These are phyloP conservation scores for Aspergillus indologenus DNA, from an alignment of 495 filamentous ascomycete species.

Conservation along the genomic window DNA sequence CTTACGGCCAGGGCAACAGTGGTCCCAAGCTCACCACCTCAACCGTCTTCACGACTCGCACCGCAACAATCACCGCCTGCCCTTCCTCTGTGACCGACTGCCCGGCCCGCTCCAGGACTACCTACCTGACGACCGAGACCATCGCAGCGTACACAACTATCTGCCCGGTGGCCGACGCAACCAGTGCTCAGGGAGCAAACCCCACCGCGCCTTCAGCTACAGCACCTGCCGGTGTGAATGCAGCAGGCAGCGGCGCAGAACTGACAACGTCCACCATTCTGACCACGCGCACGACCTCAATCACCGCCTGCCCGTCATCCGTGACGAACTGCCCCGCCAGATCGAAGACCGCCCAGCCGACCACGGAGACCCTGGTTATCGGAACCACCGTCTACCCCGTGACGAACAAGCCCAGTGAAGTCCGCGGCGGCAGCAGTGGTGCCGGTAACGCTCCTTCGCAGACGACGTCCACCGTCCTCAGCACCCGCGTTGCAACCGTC, in stretches of 20 bases:
- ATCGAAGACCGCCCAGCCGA: neutral
- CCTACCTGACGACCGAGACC: too few relatives aligned
- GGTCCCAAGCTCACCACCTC: too few relatives aligned
- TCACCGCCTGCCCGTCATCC: constrained; percentile 1
- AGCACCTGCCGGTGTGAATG: neutral
- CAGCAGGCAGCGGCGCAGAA: neutral
- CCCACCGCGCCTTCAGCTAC: too few relatives aligned
- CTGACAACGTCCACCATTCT: neutral
- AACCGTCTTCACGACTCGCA: too few relatives aligned
- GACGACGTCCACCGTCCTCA: neutral
- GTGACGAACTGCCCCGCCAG: neutral
- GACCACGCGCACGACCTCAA: neutral
- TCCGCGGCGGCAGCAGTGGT: too few relatives aligned
- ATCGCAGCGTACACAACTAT: too few relatives aligned
- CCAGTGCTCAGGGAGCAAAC: too few relatives aligned
- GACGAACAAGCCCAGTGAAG: neutral
- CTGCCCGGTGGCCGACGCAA: too few relatives aligned
- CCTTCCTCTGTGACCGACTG: too few relatives aligned
- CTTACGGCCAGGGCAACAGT: neutral
- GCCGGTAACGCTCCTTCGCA: neutral
- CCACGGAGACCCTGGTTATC: neutral
- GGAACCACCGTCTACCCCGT: neutral
- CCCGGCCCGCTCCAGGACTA: too few relatives aligned
- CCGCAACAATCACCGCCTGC: too few relatives aligned
- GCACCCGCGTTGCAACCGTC: neutral